Evolutionary conservation across 2,329 filamentous ascomycete species (phyloP).

Genomic region (Hortaea sp.): DNA sequence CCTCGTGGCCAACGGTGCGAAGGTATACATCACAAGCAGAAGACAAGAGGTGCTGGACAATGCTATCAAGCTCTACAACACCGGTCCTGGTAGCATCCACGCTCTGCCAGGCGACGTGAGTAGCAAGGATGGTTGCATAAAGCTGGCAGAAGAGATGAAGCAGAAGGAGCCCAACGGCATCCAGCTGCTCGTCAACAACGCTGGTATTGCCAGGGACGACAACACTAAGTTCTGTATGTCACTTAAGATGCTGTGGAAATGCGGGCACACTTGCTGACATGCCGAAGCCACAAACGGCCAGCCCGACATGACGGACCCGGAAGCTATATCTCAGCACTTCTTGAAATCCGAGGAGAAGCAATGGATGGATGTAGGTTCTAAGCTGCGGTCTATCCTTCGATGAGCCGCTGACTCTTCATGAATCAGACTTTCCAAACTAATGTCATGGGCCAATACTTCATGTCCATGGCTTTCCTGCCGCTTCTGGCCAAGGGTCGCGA

Average conservation of each 20-base stretch:
- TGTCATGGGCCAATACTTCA: conserved; percentile 42
- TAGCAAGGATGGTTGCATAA: conserved; percentile 39
- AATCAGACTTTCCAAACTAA: conserved; percentile 42
- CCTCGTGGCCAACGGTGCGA: conserved; percentile 26
- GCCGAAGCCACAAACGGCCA: conserved; percentile 28
- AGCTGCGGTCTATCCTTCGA: neutral
- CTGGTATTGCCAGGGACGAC: conserved; percentile 43
- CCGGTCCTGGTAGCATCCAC: conserved; percentile 31
- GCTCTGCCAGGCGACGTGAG: conserved; percentile 39
- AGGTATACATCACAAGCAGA: conserved; percentile 40
- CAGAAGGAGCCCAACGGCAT: conserved; percentile 43
- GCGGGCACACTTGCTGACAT: neutral
- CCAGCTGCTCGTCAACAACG: conserved; percentile 46
- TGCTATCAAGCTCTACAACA: conserved; percentile 37
- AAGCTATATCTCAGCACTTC: conserved; percentile 43
- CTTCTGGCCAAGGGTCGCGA: conserved; percentile 40
- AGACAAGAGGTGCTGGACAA: conserved; percentile 34
- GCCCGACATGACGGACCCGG: conserved; percentile 38
- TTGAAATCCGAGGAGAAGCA: conserved; percentile 36
- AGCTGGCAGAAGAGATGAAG: conserved; percentile 31
- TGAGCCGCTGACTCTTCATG: neutral
- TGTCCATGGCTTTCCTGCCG: conserved; percentile 45
- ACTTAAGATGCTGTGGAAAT: too few relatives aligned
- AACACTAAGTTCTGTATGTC: conserved; percentile 37
- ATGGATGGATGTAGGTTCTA: conserved; percentile 30